These are phyloP conservation scores for Colletotrichum endophyticum DNA, from an alignment of 2,329 filamentous ascomycete genomes.

Conservation along the genomic window DNA sequence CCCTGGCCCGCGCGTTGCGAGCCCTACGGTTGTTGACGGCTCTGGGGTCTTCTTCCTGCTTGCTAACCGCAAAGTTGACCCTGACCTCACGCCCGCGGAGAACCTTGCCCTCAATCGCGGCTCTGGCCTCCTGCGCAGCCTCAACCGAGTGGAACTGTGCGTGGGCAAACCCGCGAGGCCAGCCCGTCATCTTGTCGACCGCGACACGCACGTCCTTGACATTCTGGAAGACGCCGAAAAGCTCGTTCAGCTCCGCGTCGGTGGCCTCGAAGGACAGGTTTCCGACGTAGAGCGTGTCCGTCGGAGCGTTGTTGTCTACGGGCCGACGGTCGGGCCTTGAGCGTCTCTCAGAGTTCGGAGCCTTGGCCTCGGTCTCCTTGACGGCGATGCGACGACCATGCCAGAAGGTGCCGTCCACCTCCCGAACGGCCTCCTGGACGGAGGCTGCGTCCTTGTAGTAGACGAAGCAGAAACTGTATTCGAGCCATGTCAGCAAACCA, in stretches of 20 bases:
- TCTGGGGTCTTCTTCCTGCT: neutral
- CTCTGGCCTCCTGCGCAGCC: slow-evolving; percentile 65
- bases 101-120: slow-evolving; percentile 57
- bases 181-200: slow-evolving; percentile 80
- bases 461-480: slow-evolving; percentile 13
- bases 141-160: slow-evolving; percentile 76
- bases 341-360: neutral
- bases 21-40: neutral
- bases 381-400: slow-evolving; percentile 19
- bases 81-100: slow-evolving; percentile 71
- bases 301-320: neutral
- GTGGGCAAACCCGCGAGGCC: slow-evolving; percentile 84
- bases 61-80: slow-evolving; percentile 62
- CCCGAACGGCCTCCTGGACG: neutral
- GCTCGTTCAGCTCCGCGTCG: slow-evolving; percentile 78
- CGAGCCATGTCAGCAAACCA: neutral
- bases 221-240: slow-evolving; percentile 75
- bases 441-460: neutral
- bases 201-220: slow-evolving; percentile 80
- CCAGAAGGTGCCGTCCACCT: slow-evolving; percentile 22
- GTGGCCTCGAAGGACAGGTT: slow-evolving; percentile 88
- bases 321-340: neutral
- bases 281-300: slow-evolving; percentile 74
- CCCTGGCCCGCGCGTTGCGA: neutral
- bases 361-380: neutral